Base-by-base conservation (phyloP, 129 eudicot genomes). In the Oenanthe sinensis region DNA sequence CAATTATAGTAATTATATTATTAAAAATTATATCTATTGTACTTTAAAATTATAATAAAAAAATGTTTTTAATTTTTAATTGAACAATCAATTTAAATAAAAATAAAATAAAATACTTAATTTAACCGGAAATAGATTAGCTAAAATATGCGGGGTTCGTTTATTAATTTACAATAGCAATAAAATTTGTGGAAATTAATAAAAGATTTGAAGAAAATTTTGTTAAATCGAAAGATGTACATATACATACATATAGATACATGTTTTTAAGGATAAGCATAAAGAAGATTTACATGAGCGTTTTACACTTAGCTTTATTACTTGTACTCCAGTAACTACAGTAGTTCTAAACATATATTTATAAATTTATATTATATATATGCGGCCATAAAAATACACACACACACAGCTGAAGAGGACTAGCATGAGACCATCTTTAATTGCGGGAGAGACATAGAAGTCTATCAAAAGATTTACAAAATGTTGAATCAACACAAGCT, bases 361-460 rank as follows among this genome's bases (percentile, higher is more conserved):
- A 46, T 10, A 48, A 1, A 60, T 60, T n/a, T 60, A 60, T 58
- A 58, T 1, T 8, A 58, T 7, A 22, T 7, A 19, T 22, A 17
- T 6, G 26, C 63, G 22, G 13, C n/a, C 1, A 58, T 58, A 8
- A 22, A 22, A 58, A 58, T 30, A 58, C 22, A 47, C 63, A 54
- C 65, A 58, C 65, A 28, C 4, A 58, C n/a, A 58, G 65, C 65
- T 58, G 4, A 3, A n/a, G 5, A 24, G 24, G 67, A 58, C 67
- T 60, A n/a, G n/a, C n/a, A 60, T 24, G 33, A 40, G 75, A 71
- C 47, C 30, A 10, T 71, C 75, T 19, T 71, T 30, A 42, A 71
- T 71, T 49, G 75, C 75, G 75, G 75, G 40, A 37, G 48, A 71
- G 47, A 40, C 46, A 17, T 43, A 71, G 46, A 44, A 71, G 47